Evolutionary conservation across 306 rosid species (phyloP).

Genomic region (Trifolium repens): DNA sequence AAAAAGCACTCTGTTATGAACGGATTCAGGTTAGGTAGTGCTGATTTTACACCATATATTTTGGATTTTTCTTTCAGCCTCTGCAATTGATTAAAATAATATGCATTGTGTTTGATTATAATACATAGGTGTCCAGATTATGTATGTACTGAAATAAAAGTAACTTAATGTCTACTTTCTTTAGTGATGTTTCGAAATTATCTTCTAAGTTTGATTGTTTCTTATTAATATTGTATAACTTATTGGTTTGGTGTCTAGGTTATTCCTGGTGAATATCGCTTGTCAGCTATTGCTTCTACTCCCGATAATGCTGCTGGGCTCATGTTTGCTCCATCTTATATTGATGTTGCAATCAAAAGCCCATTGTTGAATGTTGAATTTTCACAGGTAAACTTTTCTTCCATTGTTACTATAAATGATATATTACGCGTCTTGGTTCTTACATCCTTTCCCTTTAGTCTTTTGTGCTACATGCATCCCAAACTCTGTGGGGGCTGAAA

Average conservation of each 20-base stretch:
- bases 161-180: conserved; percentile 28
- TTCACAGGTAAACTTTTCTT: conserved; percentile 71
- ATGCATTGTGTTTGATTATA: conserved; percentile 5
- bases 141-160: conserved; percentile 8
- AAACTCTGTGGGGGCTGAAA: conserved; percentile 33
- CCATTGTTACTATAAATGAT: conserved; percentile 21
- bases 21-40: conserved; percentile 13
- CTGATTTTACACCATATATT: conserved; percentile 21
- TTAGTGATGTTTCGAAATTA: conserved; percentile 16
- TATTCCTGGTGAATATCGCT: conserved; percentile 89
- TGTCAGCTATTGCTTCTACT: conserved; percentile 81
- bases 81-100: conserved; percentile 12
- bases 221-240: conserved; percentile 28
- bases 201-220: conserved; percentile 32
- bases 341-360: conserved; percentile 74
- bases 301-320: conserved; percentile 85
- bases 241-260: conserved; percentile 58
- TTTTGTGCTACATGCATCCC: conserved; percentile 32
- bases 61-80: conserved; percentile 34
- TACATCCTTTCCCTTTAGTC: neutral
- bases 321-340: conserved; percentile 79
- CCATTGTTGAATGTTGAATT: conserved; percentile 80
- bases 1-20: conserved; percentile 6
- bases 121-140: conserved; percentile 11
- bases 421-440: conserved; percentile 10